These are phyloP conservation scores for Boletus mariae DNA, from an alignment of 1,284 basidiomycete species.

Conservation along the genomic window DNA sequence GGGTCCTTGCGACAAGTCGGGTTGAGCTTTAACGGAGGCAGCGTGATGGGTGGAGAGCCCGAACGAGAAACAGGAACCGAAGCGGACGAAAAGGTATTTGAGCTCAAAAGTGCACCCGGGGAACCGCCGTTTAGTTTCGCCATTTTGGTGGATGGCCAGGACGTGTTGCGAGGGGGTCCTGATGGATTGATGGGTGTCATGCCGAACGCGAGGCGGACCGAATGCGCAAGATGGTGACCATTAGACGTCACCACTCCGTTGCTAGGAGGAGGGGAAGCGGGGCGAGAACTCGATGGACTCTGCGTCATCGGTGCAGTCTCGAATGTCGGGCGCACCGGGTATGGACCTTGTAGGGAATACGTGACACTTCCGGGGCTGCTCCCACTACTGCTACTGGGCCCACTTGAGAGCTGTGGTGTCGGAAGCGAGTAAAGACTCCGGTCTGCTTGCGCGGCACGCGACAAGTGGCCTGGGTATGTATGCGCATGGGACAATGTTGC, in stretches of 20 bases:
- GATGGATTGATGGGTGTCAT: constrained; percentile 78
- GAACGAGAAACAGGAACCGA: constrained; percentile 56
- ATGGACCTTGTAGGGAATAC: constrained; percentile 27
- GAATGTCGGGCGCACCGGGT: constrained; percentile 22
- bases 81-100: constrained; percentile 17
- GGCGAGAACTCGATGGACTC: constrained; percentile 34
- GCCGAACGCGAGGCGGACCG: constrained; percentile 79
- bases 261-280: constrained; percentile 31
- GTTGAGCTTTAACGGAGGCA: constrained; percentile 59
- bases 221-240: constrained; percentile 71
- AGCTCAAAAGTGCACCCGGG: constrained; percentile 3
- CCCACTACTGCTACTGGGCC: constrained; percentile 54
- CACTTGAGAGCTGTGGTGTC: constrained; percentile 60
- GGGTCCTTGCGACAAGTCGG: constrained; percentile 26
- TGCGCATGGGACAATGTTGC: constrained; percentile 31
- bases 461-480: constrained; percentile 32
- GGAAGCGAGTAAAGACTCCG: constrained; percentile 39
- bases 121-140: constrained; percentile 17
- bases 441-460: constrained; percentile 31
- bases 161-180: constrained; percentile 37
- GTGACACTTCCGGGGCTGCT: constrained; percentile 50
- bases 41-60: constrained; percentile 62
- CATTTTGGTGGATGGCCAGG: constrained; percentile 34
- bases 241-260: constrained; percentile 17
- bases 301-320: constrained; percentile 24